Evolutionary conservation across 2,329 filamentous ascomycete genomes (phyloP).

Genomic region (Paracamarosporium sp.): DNA sequence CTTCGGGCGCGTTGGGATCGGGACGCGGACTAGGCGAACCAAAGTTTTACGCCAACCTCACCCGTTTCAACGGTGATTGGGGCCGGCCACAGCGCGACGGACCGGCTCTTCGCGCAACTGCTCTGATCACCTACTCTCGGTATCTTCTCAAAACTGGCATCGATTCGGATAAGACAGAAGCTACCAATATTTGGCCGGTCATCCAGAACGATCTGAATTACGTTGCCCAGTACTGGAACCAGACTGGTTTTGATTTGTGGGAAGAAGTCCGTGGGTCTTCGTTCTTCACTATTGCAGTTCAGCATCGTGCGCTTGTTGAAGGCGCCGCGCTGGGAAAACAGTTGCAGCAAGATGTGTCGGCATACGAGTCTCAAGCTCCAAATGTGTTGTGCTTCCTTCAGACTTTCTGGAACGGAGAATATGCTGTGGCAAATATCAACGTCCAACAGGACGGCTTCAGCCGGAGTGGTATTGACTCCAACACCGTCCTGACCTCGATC

Average conservation of each 20-base stretch:
- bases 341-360: conserved; percentile 62
- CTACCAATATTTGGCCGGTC: conserved; percentile 70
- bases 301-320: conserved; percentile 69
- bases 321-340: conserved; percentile 68
- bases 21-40: conserved; percentile 70
- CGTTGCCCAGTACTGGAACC: conserved; percentile 70
- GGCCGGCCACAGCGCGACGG: conserved; percentile 81
- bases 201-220: conserved; percentile 78
- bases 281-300: conserved; percentile 76
- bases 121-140: conserved; percentile 73
- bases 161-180: conserved; percentile 55
- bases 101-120: conserved; percentile 75
- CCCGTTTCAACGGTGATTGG: conserved; percentile 71
- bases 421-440: conserved; percentile 70
- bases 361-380: conserved; percentile 69
- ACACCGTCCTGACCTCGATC: conserved; percentile 63
- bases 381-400: conserved; percentile 76
- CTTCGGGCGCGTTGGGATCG: conserved; percentile 64
- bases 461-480: conserved; percentile 73
- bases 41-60: conserved; percentile 72
- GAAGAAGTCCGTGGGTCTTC: conserved; percentile 78
- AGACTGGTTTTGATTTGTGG: conserved; percentile 76
- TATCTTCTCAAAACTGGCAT: conserved; percentile 65
- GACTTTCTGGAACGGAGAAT: conserved; percentile 71
- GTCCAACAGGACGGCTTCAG: conserved; percentile 52